Evolutionary conservation across 2,329 filamentous ascomycete genomes (phyloP), one percentile per base, ranked within the genome.

Genomic region (Aspergillus udagawae): DNA sequence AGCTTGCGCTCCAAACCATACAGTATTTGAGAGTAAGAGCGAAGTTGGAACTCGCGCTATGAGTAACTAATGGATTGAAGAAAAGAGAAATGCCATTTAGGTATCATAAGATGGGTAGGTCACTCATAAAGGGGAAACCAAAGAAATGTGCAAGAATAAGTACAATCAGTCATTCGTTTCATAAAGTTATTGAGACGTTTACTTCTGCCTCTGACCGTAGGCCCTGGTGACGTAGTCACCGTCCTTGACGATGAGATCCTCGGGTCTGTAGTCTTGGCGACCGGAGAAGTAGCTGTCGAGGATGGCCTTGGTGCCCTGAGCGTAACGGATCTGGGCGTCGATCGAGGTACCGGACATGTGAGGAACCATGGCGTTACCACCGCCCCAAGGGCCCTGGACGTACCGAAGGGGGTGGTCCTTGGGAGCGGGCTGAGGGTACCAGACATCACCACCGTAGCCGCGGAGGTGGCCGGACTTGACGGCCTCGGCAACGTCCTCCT

Each of bases 321-420:
- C 91, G 74, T 96, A 96, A 65, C 92, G 86, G 80, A 91, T 88
- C 84, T 99, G 94, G 58, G 94, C 94, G 74, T 99, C 94, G 73
- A 99, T 88, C n/a, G 92, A 96, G 58, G 93, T 97, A 74, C 94
- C 94, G 12, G 92, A 96, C 91, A 97, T 96, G 86, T 97, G 94
- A 56, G 94, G 91, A 59, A 97, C 92, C 90, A 94, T 99, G 80
- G 92, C 94, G 80, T 97, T 97, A 74, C 94, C 94, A 73, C 93
- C 94, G 67, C 92, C 93, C 83, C 91, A 96, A 74, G 90, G 90
- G 85, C 93, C 94, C 85, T 92, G 88, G 75, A 91, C 93, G 75
- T 88, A 90, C 75, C 94, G 92, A 71, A 99, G 90, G 59, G 87
- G 86, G 84, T 99, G 94, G 73, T 97, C 92, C 79, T 86, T 85